Base-by-base conservation (phyloP, 1,139 yeast species). In the Geotrichum reessii region DNA sequence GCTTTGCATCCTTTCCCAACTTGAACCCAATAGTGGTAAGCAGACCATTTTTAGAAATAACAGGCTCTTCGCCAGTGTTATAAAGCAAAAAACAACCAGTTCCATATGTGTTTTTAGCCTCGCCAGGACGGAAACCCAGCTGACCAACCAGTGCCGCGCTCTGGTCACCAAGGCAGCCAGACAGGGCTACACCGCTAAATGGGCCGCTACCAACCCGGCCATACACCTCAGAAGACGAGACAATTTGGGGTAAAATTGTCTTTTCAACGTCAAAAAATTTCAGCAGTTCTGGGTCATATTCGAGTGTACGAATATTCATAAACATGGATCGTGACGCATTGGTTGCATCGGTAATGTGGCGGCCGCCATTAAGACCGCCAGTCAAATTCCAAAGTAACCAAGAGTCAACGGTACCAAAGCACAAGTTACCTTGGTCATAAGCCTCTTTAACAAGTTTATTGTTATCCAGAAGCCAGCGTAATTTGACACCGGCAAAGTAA, bases 81-180 rank as follows among this genome's bases (percentile, higher is more conserved):
- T 87, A 90, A 64, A 92, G 78, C 64, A 92, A 74, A 80, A 92
- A 92, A 72, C 96, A 90, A 64, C 98, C 98, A 1, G 98, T 92
- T 65, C 98, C 98, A 70, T 91, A 92, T n/a, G 98, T 92, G 78
- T 96, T 89, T 74, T 92, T 92, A 48, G 97, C 97, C 57, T 87
- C 83, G 59, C 97, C 97, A 37, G 84, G 80, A 64, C 81, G 79
- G 68, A 89, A 83, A 1, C 97, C 97, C 73, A 89, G 75, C 74
- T 92, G 97, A 40, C 98, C 98, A 55, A 91, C 96, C 62, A 92
- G 76, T 3, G 97, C 95, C 2, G 97, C 92, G 61, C 93, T 83
- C 76, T 92, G 98, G 74, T 92, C 98, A 62, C 98, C 98, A 33
- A 92, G 78, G 74, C 96, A 89, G 47, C 97, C 97, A 67, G 90